Percentiles rank a stretch among this genome's conserved stretches.
Evolutionary conservation across 2,329 filamentous ascomycete species (phyloP).

Genomic region (Diaporthe ampelina): DNA sequence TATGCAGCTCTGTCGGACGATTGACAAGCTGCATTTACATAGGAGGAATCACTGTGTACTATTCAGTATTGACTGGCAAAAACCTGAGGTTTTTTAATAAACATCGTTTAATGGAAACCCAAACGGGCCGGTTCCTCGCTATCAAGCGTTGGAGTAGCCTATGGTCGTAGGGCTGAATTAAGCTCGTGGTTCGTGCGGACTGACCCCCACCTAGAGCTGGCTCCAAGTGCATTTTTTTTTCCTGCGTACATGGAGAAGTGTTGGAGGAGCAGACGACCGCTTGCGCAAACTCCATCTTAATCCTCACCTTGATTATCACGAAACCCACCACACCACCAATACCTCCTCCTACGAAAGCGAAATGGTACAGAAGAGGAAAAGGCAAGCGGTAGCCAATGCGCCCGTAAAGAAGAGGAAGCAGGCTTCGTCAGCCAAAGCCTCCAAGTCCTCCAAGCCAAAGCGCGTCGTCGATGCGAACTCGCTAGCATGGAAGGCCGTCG

Average conservation of each 20-base stretch:
- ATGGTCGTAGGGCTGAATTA: constrained; percentile 47
- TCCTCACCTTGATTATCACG: background rate
- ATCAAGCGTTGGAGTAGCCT: background rate
- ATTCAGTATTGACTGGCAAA: background rate
- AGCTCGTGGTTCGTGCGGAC: constrained; percentile 48
- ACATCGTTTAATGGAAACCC: background rate
- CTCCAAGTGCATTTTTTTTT: constrained; percentile 38
- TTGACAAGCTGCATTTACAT: background rate
- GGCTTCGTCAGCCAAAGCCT: constrained; percentile 42
- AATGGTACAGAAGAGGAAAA: constrained; percentile 48
- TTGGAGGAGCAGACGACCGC: background rate
- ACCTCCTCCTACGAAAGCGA: background rate
- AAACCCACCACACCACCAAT: background rate
- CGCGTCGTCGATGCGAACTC: constrained; percentile 61
- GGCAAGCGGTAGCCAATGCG: constrained; percentile 20
- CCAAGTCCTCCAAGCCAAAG: constrained; percentile 50
- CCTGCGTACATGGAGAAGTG: background rate
- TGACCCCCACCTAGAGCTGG: constrained; percentile 21
- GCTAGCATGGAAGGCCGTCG: constrained; percentile 69
- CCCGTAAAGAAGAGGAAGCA: constrained; percentile 35
- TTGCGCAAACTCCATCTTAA: background rate
- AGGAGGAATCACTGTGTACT: no score
- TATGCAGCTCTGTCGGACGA: background rate
- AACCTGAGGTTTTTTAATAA: accelerated
- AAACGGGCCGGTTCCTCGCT: background rate